A percentile compares a stretch with the other conserved stretches of the same genome.
phyloP scores from a whole-genome alignment of 1,139 yeast species.

The Candida tetrigidarum region DNA sequence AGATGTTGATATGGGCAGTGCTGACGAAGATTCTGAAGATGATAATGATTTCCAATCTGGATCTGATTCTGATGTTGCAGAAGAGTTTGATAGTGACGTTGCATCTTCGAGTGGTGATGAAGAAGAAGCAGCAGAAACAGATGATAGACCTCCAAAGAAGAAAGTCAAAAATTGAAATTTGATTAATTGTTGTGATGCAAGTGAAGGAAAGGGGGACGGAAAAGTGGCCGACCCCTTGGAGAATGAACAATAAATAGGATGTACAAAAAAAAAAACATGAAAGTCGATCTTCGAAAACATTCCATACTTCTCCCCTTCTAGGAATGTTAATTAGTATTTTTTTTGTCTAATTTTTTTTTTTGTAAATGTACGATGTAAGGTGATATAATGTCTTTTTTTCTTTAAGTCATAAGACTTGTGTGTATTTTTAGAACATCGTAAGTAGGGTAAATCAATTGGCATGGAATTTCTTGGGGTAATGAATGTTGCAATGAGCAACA shows the following conservation, averaged over 20 bases:
- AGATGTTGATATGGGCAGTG: constrained; percentile 75
- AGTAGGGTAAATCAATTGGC: neutral
- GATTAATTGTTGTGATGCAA: no score
- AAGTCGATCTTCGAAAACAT: no score
- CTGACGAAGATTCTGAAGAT: constrained; percentile 69
- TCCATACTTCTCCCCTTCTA: no score
- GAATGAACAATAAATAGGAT: no score
- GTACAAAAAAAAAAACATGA: no score
- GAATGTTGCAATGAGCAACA: constrained; percentile 1
- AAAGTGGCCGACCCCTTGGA: no score
- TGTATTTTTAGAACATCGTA: neutral
- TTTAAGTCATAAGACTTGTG: neutral
- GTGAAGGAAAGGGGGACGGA: no score
- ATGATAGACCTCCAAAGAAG: constrained; percentile 48
- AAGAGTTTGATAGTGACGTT: constrained; percentile 67
- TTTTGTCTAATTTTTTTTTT: no score
- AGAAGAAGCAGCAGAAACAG: constrained; percentile 33
- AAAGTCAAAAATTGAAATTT: constrained; percentile 44
- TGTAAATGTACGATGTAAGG: constrained; percentile 1
- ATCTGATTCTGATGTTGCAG: constrained; percentile 76
- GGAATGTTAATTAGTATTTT: neutral
- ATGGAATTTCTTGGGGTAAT: constrained; percentile 2
- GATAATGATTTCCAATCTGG: constrained; percentile 71
- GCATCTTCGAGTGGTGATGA: constrained; percentile 25
- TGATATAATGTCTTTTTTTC: neutral